Evolutionary conservation across 2,329 filamentous ascomycete species (phyloP).

Genomic region (Talaromyces marneffei): DNA sequence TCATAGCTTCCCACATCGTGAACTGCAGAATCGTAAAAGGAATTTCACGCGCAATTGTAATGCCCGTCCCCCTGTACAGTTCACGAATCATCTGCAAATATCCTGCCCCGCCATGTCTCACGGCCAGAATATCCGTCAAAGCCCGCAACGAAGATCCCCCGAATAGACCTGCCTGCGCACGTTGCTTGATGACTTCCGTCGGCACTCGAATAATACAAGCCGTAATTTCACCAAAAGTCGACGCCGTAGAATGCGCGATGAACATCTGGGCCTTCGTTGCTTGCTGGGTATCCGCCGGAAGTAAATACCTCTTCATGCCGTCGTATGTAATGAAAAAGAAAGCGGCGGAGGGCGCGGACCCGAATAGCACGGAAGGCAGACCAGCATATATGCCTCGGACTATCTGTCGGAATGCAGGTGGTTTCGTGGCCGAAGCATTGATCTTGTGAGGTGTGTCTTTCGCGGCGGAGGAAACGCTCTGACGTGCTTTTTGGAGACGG

Average conservation of each 20-base stretch:
- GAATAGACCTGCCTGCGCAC: constrained; percentile 82
- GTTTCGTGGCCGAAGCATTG: constrained; percentile 55
- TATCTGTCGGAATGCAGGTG: constrained; percentile 65
- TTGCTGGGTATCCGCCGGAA: constrained; percentile 25
- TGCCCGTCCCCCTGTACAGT: constrained; percentile 83
- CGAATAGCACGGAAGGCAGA: constrained; percentile 80
- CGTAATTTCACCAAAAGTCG: constrained; percentile 79
- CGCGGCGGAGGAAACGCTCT: constrained; percentile 48
- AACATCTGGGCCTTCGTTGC: constrained; percentile 31
- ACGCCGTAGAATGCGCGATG: constrained; percentile 73
- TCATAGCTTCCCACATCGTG: constrained; percentile 91
- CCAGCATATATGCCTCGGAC: constrained; percentile 91
- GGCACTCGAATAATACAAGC: constrained; percentile 90
- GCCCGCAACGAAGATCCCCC: constrained; percentile 63
- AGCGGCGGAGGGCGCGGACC: constrained; percentile 86
- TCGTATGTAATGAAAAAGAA: constrained; percentile 98
- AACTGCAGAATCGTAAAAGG: constrained; percentile 98
- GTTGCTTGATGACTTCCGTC: constrained; percentile 94
- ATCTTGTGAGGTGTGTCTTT: constrained; percentile 38
- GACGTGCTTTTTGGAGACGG: constrained; percentile 63
- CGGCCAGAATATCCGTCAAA: constrained; percentile 62
- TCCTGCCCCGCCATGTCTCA: constrained; percentile 37
- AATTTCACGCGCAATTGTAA: constrained; percentile 92
- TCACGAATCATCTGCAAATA: constrained; percentile 64
- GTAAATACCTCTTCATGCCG: constrained; percentile 55